Percentiles rank a stretch among this genome's conserved stretches.
phyloP scores from a whole-genome alignment of 306 rosid genomes.

The Crotalaria pallida region DNA sequence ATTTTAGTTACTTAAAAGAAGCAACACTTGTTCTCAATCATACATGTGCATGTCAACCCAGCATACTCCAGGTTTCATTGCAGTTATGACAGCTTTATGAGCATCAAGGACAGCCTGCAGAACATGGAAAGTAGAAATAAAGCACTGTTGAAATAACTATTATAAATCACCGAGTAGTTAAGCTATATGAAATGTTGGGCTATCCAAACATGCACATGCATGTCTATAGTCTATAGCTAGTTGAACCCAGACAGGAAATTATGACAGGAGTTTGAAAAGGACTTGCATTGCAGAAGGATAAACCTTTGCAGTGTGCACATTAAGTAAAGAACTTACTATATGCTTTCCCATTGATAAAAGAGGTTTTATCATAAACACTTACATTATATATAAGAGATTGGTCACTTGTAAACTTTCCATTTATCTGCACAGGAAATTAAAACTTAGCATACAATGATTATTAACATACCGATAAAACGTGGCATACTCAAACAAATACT shows the following conservation, averaged over 20 bases:
- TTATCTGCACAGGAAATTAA: constrained; percentile 52
- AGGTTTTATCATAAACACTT: constrained; percentile 30
- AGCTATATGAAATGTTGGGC: constrained; percentile 8
- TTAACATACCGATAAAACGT: neutral
- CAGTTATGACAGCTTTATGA: constrained; percentile 71
- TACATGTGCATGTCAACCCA: constrained; percentile 93
- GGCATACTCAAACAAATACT: neutral
- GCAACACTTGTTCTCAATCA: constrained; percentile 8
- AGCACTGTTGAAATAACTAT: neutral
- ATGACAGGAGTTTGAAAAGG: neutral
- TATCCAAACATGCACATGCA: constrained; percentile 7
- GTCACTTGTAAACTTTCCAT: constrained; percentile 80
- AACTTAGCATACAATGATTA: constrained; percentile 12
- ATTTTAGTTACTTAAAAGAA: constrained; percentile 12
- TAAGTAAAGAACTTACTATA: neutral
- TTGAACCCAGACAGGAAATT: neutral
- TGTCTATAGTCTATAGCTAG: neutral
- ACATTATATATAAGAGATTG: constrained; percentile 71
- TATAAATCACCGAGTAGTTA: neutral
- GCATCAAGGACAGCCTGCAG: constrained; percentile 89
- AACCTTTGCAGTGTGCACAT: neutral
- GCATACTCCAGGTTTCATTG: constrained; percentile 72
- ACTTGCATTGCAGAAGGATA: constrained; percentile 17
- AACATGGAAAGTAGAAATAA: constrained; percentile 18
- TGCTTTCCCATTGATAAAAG: neutral